Evolutionary conservation across 1,139 yeast species (phyloP), one percentile per base, ranked within the genome.

Genomic region (Blastobotrys elegans): DNA sequence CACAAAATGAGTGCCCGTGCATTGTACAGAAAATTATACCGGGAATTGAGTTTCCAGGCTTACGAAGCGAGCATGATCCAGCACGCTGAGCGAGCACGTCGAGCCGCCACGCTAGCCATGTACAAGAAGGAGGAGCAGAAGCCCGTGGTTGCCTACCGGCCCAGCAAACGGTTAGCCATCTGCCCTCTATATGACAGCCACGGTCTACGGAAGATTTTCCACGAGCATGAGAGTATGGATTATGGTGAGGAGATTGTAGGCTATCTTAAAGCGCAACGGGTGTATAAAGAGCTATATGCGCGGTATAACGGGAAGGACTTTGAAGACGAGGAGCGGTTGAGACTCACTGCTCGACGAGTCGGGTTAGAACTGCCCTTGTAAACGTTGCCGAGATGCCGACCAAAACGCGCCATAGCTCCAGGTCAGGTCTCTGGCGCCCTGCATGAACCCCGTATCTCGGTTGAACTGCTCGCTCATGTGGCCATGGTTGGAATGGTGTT

Each of bases 401-500:
- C 86, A 83, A 48, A 85, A 78, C 2, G 95, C 77, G 36, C 90
- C 80, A 64, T 87, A 87, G 54, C 95, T 84, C 98, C 98, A 92
- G 4, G 97, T 89, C 59, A 92, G 76, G 56, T 86, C 78, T 48
- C 70, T 68, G 0, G 97, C 97, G 2, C 98, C 98, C 65, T 82
- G 84, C 84, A 88, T 80, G 63, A 65, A 87, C 0, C 98, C 98
- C 39, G 75, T 79, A 57, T 80, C 76, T 59, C 78, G 79, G 68
- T 85, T 87, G 64, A 87, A 86, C 61, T 92, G 97, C 65, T 92
- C 98, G 59, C 90, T 82, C 80, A 90, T 80, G 44, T 77, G 77
- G 4, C 96, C 96, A 18, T 37, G 30, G 4, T 7, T 7, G n/a
- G 77, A 73, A 31, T 68, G 66, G 66, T 90, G 97, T 43, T 76